Evolutionary conservation across 768 basidiomycete species (phyloP).

Genomic region (Amylocystis lapponica): DNA sequence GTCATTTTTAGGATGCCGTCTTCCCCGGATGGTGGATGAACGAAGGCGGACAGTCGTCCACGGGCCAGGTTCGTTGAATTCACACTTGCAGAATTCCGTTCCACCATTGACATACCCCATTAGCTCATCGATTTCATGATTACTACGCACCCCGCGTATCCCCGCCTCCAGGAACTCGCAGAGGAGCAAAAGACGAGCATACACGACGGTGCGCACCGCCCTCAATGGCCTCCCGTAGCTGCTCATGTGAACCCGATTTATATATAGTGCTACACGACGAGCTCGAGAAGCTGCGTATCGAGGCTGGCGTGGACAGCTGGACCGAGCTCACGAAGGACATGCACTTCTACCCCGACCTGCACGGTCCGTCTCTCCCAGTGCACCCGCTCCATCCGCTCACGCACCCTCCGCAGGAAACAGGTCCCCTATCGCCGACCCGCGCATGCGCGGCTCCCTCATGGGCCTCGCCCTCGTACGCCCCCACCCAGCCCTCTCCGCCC

Average conservation of each 20-base stretch:
- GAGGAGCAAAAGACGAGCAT: constrained; percentile 55
- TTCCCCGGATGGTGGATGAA: constrained; percentile 99
- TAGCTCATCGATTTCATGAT: constrained; percentile 94
- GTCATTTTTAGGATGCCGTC: constrained; percentile 71
- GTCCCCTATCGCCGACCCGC: constrained; percentile 93
- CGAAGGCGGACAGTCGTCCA: constrained; percentile 97
- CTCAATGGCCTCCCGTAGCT: not conserved
- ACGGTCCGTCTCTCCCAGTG: constrained; percentile 44
- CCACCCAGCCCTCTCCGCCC: not conserved
- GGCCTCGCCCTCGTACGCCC: constrained; percentile 70
- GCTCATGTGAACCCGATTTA: not conserved
- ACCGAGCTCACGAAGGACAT: constrained; percentile 87
- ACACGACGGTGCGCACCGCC: constrained; percentile 41
- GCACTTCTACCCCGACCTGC: constrained; percentile 94
- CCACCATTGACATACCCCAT: not conserved
- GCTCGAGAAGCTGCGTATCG: constrained; percentile 59
- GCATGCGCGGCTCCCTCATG: constrained; percentile 87
- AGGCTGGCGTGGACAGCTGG: constrained; percentile 49
- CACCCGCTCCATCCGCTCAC: not conserved
- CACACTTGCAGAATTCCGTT: no score
- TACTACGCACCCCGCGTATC: constrained; percentile 84
- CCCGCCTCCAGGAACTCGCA: constrained; percentile 57
- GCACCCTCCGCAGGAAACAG: constrained; percentile 65
- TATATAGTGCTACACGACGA: constrained; percentile 70
- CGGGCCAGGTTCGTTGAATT: constrained; percentile 64